Conservation (phyloP, 2,329 filamentous ascomycete species). For the Aureobasidium sp. region DNA sequence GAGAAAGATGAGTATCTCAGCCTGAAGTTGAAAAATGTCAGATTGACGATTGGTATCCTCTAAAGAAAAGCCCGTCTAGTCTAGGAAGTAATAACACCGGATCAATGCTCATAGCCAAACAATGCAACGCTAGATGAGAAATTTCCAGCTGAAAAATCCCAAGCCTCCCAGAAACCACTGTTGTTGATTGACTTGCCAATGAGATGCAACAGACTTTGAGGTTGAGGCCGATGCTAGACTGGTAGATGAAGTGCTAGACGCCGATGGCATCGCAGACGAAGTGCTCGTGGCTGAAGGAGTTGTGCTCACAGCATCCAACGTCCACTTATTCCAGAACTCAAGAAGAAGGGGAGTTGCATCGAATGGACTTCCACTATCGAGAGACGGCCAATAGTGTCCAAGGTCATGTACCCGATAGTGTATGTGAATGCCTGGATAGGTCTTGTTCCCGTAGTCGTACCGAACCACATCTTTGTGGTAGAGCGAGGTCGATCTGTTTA, state of each 20-base stretch:
- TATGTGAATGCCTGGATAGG: conserved; percentile 23
- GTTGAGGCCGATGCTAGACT: not conserved
- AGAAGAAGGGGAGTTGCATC: conserved; percentile 18
- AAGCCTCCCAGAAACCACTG: not conserved
- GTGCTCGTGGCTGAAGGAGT: not conserved
- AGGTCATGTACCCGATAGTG: conserved; percentile 32
- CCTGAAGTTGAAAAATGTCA: not conserved
- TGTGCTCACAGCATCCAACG: conserved; percentile 8
- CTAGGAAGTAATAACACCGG: not conserved
- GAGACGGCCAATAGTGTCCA: conserved; percentile 34
- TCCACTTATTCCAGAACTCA: conserved; percentile 19
- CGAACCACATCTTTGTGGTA: conserved; percentile 23
- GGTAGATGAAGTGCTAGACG: not conserved
- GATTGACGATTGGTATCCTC: not conserved
- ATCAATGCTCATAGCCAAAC: not conserved
- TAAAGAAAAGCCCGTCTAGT: not conserved
- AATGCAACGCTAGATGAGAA: not conserved
- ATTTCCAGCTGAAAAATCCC: not conserved
- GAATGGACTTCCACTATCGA: conserved; percentile 6
- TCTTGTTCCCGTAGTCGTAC: conserved; percentile 16
- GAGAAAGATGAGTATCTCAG: no score
- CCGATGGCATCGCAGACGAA: not conserved
- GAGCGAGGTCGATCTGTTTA: conserved; percentile 19
- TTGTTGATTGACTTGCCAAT: not conserved
- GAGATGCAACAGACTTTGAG: not conserved